These are phyloP conservation scores for Cocos nucifera DNA, from an alignment of 176 grass and related monocot species.

Conservation along the genomic window DNA sequence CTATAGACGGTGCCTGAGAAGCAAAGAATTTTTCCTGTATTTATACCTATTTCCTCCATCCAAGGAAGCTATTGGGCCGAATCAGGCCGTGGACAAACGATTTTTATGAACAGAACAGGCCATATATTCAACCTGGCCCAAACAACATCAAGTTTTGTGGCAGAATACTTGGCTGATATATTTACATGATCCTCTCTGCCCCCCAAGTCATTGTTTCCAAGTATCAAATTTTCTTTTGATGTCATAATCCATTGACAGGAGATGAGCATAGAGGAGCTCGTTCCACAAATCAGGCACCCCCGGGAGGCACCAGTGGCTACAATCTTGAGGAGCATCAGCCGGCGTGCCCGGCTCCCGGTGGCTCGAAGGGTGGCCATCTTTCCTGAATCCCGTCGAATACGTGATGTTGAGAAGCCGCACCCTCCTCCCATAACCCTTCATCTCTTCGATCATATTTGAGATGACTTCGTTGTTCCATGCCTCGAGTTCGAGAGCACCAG, in stretches of 20 bases:
- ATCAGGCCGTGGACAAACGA: too few relatives aligned
- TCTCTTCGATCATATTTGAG: conserved; percentile 1
- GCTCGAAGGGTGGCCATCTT: conserved; percentile 35
- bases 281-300: conserved; percentile 44
- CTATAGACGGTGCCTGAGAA: too few relatives aligned
- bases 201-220: too few relatives aligned
- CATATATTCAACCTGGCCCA: too few relatives aligned
- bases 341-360: conserved; percentile 26
- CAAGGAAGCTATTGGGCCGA: too few relatives aligned
- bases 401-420: conserved; percentile 27
- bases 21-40: too few relatives aligned
- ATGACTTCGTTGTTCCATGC: conserved; percentile 30
- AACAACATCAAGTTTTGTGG: too few relatives aligned
- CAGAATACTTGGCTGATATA: too few relatives aligned
- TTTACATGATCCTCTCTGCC: too few relatives aligned
- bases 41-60: too few relatives aligned
- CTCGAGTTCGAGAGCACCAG: conserved; percentile 11
- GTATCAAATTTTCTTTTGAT: background rate
- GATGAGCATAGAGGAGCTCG: conserved; percentile 30
- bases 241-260: conserved; percentile 13
- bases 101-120: too few relatives aligned
- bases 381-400: conserved; percentile 27
- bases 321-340: conserved; percentile 25
- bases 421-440: conserved; percentile 13
- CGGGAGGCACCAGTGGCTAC: conserved; percentile 45